These are phyloP conservation scores for Brassica nigra DNA, from an alignment of 345 rosid species.

Conservation along the genomic window DNA sequence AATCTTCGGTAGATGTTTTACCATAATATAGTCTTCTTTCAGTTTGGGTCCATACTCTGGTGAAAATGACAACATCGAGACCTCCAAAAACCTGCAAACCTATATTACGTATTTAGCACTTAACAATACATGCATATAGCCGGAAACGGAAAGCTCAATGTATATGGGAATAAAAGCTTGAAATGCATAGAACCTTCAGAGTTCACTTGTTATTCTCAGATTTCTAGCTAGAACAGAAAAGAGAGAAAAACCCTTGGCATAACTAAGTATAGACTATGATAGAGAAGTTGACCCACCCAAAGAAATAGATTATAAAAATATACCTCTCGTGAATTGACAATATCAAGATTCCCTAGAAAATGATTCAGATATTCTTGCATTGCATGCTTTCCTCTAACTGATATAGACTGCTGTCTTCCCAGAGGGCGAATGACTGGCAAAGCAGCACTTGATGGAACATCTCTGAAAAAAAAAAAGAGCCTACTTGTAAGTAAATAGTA, in stretches of 20 bases:
- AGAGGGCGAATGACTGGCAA: conserved; percentile 89
- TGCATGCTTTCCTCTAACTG: conserved; percentile 89
- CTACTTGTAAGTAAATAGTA: conserved; percentile 28
- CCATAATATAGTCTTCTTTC: conserved; percentile 94
- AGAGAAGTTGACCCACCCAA: conserved; percentile 10
- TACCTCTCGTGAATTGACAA: conserved; percentile 96
- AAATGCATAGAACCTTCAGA: conserved; percentile 2
- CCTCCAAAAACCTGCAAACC: conserved; percentile 99
- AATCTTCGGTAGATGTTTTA: conserved; percentile 81
- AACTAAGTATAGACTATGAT: conserved; percentile 22
- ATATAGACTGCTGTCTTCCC: conserved; percentile 89
- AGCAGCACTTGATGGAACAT: conserved; percentile 98
- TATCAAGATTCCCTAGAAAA: conserved; percentile 92
- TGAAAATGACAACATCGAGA: conserved; percentile 86
- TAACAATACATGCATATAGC: conserved; percentile 34
- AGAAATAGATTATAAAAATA: conserved; percentile 15
- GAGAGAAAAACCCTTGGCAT: conserved; percentile 26
- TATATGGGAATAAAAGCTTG: conserved; percentile 8
- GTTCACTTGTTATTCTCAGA: conserved; percentile 14
- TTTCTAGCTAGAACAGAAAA: conserved; percentile 26
- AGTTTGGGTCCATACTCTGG: conserved; percentile 97
- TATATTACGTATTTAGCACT: conserved; percentile 43
- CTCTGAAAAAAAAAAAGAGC: conserved; percentile 60
- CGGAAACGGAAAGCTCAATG: conserved; percentile 18
- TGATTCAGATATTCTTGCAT: conserved; percentile 94